Evolutionary conservation across 441 rosid genomes (phyloP).

Genomic region (Sinapis alba): DNA sequence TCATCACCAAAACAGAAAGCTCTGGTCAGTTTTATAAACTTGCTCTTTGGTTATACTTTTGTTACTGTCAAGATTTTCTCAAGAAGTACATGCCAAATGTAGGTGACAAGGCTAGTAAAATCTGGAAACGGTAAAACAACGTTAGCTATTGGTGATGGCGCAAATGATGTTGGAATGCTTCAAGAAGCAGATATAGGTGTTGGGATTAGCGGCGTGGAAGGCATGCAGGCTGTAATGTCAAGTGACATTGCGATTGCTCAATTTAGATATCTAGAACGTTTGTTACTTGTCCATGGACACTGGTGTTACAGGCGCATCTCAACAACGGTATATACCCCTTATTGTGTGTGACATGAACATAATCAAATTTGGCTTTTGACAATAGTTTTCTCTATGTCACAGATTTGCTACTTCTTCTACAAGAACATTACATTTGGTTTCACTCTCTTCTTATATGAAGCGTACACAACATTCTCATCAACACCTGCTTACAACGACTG

Average conservation of each 20-base stretch:
- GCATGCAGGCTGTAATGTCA: constrained; percentile 88
- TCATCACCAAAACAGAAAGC: constrained; percentile 79
- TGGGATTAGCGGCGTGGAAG: constrained; percentile 78
- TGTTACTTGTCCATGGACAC: constrained; percentile 76
- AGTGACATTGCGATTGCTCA: constrained; percentile 73
- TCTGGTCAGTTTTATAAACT: constrained; percentile 44
- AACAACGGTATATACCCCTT: constrained; percentile 48
- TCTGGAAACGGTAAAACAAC: constrained; percentile 56
- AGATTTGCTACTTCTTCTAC: constrained; percentile 81
- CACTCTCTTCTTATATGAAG: constrained; percentile 57
- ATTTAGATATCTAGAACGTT: constrained; percentile 61
- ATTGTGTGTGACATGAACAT: constrained; percentile 12
- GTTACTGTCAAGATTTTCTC: constrained; percentile 21
- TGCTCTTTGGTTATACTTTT: background rate
- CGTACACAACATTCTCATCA: constrained; percentile 54
- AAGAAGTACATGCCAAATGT: constrained; percentile 13
- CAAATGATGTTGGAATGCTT: constrained; percentile 78
- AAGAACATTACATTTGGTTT: constrained; percentile 64
- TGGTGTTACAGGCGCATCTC: constrained; percentile 77
- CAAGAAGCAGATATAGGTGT: constrained; percentile 73
- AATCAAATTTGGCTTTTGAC: background rate
- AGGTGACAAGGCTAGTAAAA: constrained; percentile 71
- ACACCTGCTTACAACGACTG: constrained; percentile 65
- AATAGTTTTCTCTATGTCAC: constrained; percentile 34
- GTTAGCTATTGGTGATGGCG: constrained; percentile 69